Base-by-base conservation (phyloP, 2,329 filamentous ascomycete species). In the Amesomyces nigricolor region DNA sequence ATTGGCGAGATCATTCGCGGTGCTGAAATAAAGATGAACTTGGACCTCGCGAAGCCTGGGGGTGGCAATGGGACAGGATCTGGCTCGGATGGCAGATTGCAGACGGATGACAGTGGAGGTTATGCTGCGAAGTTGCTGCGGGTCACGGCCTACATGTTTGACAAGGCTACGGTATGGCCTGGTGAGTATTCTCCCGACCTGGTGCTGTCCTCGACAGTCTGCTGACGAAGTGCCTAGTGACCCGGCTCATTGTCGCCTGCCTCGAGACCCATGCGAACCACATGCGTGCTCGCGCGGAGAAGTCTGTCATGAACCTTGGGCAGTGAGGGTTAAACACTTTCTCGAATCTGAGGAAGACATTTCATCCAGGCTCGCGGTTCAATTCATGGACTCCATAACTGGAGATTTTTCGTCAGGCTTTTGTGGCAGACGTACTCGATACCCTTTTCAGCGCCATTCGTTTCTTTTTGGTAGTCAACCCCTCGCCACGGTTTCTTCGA, bases 101-200 rank as follows among this genome's bases (percentile, higher is more conserved):
- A 77, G 51, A 78, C 80, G 65, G 76, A 78, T 64, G 79, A 82
- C 56, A 76, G 85, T 65, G 83, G 82, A 53, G 91, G 92, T 37
- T 94, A 89, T 68, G 91, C 89, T 26, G 86, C 87, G 59, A 94
- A 91, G 74, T 84, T 96, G 47, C 74, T 96, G 64, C 82, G 88
- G 65, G 81, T 94, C 53, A 94, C 89, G 60, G 89, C 91, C 47
- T 87, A 89, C 72, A 88, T 95, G 79, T 79, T 97, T 60, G 88
- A 91, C 63, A 90, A 90, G 72, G 88, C 89, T 60, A 87, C 89
- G 61, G 89, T 96, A 29, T 99, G 94, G 92, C 91, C 91, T 70
- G 86, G 88, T 91, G 75, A 78, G 54, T 56, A 13, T 19, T 44
- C 13, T 5, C 29, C 7, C 16, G 16, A 6, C 5, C 32, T 7